Evolutionary conservation across 2,329 filamentous ascomycete genomes (phyloP).

Genomic region (Akanthomyces lecanii): DNA sequence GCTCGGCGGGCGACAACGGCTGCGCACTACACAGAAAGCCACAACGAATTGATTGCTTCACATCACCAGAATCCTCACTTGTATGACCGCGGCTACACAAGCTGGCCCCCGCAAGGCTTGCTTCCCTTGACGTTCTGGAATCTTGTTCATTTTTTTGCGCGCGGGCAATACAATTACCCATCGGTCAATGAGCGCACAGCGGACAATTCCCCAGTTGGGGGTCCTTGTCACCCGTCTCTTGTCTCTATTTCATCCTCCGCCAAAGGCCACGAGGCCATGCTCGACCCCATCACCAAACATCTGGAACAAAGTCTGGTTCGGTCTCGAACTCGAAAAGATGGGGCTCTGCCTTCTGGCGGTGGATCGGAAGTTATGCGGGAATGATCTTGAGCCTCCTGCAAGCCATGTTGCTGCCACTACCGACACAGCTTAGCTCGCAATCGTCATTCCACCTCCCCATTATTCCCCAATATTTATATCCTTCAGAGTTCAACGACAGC

Average conservation of each 20-base stretch:
- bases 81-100: not conserved
- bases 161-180: not conserved
- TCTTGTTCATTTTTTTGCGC: not conserved
- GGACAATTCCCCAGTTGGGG: not conserved
- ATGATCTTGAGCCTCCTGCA: constrained; percentile 14
- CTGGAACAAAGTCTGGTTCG: constrained; percentile 21
- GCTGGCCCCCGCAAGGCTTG: not conserved
- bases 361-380: constrained; percentile 20
- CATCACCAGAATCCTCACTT: not conserved
- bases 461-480: constrained; percentile 2
- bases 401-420: constrained; percentile 12
- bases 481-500: not conserved
- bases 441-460: constrained; percentile 7
- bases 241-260: not conserved
- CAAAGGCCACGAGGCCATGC: not conserved
- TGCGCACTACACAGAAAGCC: not conserved
- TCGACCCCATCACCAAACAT: constrained; percentile 15
- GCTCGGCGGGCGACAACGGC: not conserved
- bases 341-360: constrained; percentile 15
- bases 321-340: constrained; percentile 20
- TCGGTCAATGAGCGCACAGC: not conserved
- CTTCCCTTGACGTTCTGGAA: not conserved
- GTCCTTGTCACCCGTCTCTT: not conserved
- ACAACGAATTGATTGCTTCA: not conserved
- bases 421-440: not conserved